Evolutionary conservation across 768 basidiomycete species (phyloP), one percentile per base, ranked within the genome.

Genomic region (Boletus sp.): DNA sequence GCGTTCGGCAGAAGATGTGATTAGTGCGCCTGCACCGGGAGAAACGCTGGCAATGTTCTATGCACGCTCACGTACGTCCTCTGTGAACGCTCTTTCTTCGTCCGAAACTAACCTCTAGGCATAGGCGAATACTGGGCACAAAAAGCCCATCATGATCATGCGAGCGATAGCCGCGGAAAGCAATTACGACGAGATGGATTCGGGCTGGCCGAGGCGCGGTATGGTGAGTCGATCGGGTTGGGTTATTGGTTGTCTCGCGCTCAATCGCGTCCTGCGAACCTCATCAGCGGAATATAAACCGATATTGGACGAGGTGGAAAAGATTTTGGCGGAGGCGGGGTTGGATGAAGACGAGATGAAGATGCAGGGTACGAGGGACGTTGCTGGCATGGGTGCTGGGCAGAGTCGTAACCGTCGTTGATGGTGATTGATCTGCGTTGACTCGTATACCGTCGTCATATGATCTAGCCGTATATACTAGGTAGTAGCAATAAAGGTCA

Each of bases 1-100:
- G 2, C 78, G 85, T 5, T 82, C 87, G 1, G 76, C 80, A 0
- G 92, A 93, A 65, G 91, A 94, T 56, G 71, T 82, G 1, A 67
- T 89, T 29, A 89, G 86, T 63, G 94, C 92, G 0, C 94, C 94
- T 0, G 76, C 88, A 4, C 91, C 92, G 0, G 91, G 92, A 11
- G 94, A 96, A 70, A 89, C 89, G 0, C 73, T 94, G 8, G 86
- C 91, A 0, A 78, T 80, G 71, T 95, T 95, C 69, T 95, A 93
- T 64, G 84, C 87, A 6, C 83, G 92, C 8, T 86, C 89, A 17
- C 83, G 90, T 88, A 68, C 63, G 87, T 77, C 20, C 7, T 11
- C 12, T 37, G 8, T 37, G 37, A 1, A 8, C 39, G 17, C 1
- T 12, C 5, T 5, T 8, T 37, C 3, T 9, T 12, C 0, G n/a